Conservation (phyloP, 345 rosid species). For the Hypericum androsaemum region DNA sequence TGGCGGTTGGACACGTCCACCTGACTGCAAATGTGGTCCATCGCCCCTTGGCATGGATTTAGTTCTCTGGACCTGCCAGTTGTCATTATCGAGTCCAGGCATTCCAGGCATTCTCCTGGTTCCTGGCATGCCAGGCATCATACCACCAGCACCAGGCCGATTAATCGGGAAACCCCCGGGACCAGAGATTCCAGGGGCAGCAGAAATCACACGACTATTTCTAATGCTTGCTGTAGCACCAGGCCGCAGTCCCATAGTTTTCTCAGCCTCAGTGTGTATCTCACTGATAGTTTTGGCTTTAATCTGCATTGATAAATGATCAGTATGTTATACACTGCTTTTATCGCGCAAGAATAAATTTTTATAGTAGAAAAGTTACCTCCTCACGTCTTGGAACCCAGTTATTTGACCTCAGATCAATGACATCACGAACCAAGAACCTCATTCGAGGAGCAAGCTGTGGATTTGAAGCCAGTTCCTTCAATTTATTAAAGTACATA, state of each 20-base stretch:
- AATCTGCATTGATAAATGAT: slow-evolving; percentile 36
- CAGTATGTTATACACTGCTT: neutral
- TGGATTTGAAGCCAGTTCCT: neutral
- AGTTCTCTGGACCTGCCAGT: slow-evolving; percentile 67
- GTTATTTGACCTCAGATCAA: neutral
- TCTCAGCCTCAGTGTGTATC: slow-evolving; percentile 89
- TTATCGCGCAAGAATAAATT: no score
- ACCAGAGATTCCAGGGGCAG: slow-evolving; percentile 38
- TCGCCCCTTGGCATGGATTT: slow-evolving; percentile 78
- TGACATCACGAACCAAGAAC: neutral
- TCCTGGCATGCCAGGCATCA: slow-evolving; percentile 99
- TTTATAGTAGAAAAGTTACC: no score
- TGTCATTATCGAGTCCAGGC: slow-evolving; percentile 76
- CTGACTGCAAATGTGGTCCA: slow-evolving; percentile 37
- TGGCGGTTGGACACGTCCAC: slow-evolving; percentile 39
- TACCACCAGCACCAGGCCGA: slow-evolving; percentile 84
- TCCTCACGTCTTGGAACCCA: neutral
- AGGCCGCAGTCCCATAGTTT: slow-evolving; percentile 77
- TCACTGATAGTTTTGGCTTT: slow-evolving; percentile 90
- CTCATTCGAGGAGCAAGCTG: neutral
- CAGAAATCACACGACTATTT: slow-evolving; percentile 39
- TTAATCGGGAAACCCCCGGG: slow-evolving; percentile 53
- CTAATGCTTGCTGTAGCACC: slow-evolving; percentile 90
- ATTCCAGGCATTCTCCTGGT: slow-evolving; percentile 86
- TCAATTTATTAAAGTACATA: neutral